Percentiles rank a stretch among this genome's conserved stretches.
These are phyloP conservation scores for Yamadazyma buinensis DNA, from an alignment of 1,139 yeast species.

Conservation along the genomic window DNA sequence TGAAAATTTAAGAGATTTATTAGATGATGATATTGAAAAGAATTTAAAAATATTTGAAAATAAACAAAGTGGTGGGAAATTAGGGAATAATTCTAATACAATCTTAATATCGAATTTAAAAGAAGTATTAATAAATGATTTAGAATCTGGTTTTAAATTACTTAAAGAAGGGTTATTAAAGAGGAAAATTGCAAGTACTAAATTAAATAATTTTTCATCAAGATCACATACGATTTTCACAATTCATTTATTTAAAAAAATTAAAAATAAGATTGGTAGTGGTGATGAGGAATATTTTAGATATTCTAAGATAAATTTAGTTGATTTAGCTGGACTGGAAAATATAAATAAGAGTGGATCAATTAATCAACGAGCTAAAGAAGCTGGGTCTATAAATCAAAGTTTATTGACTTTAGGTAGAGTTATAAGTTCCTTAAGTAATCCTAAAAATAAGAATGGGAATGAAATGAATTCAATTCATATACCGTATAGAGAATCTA, in stretches of 20 bases:
- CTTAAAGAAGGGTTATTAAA: conserved; percentile 53
- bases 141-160: conserved; percentile 51
- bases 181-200: conserved; percentile 66
- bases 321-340: conserved; percentile 88
- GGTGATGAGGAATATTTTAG: conserved; percentile 27
- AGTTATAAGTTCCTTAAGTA: conserved; percentile 65
- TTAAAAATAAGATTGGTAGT: conserved; percentile 12
- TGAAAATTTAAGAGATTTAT: conserved; percentile 64
- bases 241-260: conserved; percentile 50
- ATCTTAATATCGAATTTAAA: conserved; percentile 50
- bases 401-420: conserved; percentile 79
- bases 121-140: conserved; percentile 51
- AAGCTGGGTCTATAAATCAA: conserved; percentile 87
- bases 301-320: conserved; percentile 69
- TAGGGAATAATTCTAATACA: conserved; percentile 2
- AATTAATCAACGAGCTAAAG: conserved; percentile 71
- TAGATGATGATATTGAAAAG: conserved; percentile 39
- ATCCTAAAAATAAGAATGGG: conserved; percentile 5
- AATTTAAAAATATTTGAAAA: conserved; percentile 52
- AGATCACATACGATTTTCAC: conserved; percentile 75
- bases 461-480: conserved; percentile 31
- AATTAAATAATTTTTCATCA: conserved; percentile 65
- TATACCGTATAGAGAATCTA: conserved; percentile 84
- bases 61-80: conserved; percentile 14
- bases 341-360: conserved; percentile 81